phyloP scores from a whole-genome alignment of 768 basidiomycete species.

The Cyclocybe aegerita region DNA sequence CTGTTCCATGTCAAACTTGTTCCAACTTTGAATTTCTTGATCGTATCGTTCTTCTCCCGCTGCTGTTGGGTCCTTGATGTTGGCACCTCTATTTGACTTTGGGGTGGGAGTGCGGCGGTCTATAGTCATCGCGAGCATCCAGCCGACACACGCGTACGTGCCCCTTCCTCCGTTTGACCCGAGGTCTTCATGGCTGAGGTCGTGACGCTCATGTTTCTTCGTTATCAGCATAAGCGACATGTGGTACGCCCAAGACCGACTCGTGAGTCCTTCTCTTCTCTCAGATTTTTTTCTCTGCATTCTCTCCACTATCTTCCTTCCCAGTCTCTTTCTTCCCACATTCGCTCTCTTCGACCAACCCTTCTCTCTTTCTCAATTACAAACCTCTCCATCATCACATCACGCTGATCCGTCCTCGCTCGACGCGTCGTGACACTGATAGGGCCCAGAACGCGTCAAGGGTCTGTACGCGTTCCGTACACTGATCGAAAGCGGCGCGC shows the following conservation, averaged over 20 bases:
- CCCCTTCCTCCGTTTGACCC: neutral
- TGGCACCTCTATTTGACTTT: too few species aligned
- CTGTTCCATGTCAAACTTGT: too few species aligned
- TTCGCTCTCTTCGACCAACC: too few species aligned
- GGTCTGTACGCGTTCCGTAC: conserved; percentile 85
- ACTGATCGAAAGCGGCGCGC: conserved; percentile 58
- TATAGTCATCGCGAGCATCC: conserved; percentile 84
- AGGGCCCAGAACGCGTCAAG: conserved; percentile 85
- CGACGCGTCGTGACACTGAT: neutral
- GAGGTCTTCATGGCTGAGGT: neutral
- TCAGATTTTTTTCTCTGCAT: conserved; percentile 3
- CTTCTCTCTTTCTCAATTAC: too few species aligned
- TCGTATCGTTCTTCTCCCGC: too few species aligned
- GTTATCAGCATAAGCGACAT: conserved; percentile 74
- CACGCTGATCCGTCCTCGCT: too few species aligned
- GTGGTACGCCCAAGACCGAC: conserved; percentile 82
- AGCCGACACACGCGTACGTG: conserved; percentile 85
- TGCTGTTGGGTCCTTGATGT: too few species aligned
- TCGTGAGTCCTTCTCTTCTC: conserved; percentile 45
- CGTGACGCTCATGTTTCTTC: neutral
- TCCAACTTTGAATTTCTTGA: too few species aligned
- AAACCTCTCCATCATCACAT: too few species aligned
- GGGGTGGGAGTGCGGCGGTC: too few species aligned
- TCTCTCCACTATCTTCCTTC: neutral
- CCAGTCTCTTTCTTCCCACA: too few species aligned